Evolutionary conservation across 495 filamentous ascomycete species (phyloP), one percentile per base, ranked within the genome.

Genomic region (Lepraria neglecta): DNA sequence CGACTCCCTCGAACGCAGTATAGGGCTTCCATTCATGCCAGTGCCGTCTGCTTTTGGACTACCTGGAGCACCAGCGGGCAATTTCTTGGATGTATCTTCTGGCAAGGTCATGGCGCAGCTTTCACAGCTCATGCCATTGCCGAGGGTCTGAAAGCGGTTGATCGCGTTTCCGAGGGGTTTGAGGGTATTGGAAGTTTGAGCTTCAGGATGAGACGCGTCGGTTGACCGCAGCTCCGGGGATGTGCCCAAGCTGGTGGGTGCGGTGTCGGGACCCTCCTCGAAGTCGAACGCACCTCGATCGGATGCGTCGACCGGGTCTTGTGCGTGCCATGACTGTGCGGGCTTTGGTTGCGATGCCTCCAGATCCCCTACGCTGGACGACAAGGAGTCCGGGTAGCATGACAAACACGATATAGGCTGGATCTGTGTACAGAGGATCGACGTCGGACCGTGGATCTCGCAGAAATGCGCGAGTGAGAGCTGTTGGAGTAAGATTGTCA

Each of bases 401-500:
- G 85, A 83, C 58, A 78, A 72, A 70, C 92, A 97, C 56, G 86
- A 79, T 48, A 91, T 85, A 1, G 89, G 87, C 28, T 89, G 77
- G 54, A 89, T 87, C 75, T 96, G 91, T 58, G 92, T 96, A 72
- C 95, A 95, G 75, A 97, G 88, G 73, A 97, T 85, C 56, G 91
- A 94, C 54, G 91, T 96, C 14, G 92, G 92, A 63, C 92, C 92
- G 80, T 97, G 91, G 68, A 91, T 80, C 74, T 97, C 92, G 79
- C 92, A 97, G 74, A 95, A 97, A 77, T 97, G 92, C 69, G 92
- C 92, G 67, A 97, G 83, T 72, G 90, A 95, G 70, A 96, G 83
- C 92, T 97, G 56, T 65, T 31, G 38, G 21, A 33, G 19, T 24
- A 9, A 9, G 38, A 54, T 3, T n/a, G n/a, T 52, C 47, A 53